phyloP scores from a whole-genome alignment of 345 rosid genomes.

The Corymbia maculata region DNA sequence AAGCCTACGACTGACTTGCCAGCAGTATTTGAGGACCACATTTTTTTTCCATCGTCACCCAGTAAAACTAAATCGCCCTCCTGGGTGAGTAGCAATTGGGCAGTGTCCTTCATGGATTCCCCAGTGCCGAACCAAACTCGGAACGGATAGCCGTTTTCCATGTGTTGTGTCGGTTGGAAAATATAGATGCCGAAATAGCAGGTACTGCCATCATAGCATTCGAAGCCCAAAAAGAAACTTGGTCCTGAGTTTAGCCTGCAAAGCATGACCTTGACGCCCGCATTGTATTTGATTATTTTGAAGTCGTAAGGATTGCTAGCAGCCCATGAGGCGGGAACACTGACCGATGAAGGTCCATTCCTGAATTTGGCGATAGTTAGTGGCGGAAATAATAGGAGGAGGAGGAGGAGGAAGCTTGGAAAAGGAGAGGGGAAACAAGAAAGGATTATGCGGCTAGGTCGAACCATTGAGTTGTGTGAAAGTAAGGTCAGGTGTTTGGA shows the following conservation, averaged over 20 bases:
- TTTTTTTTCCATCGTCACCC: neutral
- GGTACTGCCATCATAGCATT: rapidly evolving
- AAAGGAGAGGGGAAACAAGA: too few relatives aligned
- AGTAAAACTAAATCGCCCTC: neutral
- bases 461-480: too few relatives aligned
- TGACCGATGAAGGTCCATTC: neutral
- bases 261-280: neutral
- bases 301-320: neutral
- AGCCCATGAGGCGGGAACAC: neutral
- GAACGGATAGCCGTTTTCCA: rapidly evolving
- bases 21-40: neutral
- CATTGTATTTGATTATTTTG: rapidly evolving
- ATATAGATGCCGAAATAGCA: neutral
- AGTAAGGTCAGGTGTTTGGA: too few relatives aligned
- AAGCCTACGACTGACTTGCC: neutral
- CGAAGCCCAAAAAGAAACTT: neutral
- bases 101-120: rapidly evolving
- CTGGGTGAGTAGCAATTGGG: neutral
- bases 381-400: too few relatives aligned
- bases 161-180: neutral
- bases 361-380: neutral
- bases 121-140: rapidly evolving
- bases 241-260: neutral
- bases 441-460: too few relatives aligned
- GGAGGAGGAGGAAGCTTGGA: neutral